Percentiles rank a stretch among this genome's conserved stretches.
These are phyloP conservation scores for Kluyveromyces wickerhamii DNA, from an alignment of 805 yeast species.

Conservation along the genomic window DNA sequence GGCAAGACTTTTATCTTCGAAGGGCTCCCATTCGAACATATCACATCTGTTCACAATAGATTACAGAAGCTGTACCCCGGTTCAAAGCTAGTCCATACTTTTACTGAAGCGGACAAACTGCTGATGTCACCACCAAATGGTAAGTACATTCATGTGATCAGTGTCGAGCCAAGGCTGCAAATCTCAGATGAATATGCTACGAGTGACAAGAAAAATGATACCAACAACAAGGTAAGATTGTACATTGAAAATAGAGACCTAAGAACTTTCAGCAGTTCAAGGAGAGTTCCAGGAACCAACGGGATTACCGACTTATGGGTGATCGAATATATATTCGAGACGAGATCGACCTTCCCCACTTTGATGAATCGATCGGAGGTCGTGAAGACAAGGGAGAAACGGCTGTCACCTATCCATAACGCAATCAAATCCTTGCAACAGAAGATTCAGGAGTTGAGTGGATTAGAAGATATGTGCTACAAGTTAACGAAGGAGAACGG, in stretches of 20 bases:
- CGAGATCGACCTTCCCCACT: conserved; percentile 74
- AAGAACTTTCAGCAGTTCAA: conserved; percentile 58
- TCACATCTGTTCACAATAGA: conserved; percentile 73
- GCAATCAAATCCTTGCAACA: conserved; percentile 60
- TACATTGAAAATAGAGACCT: conserved; percentile 71
- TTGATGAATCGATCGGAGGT: conserved; percentile 80
- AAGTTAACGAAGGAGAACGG: conserved; percentile 45
- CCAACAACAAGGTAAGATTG: conserved; percentile 53
- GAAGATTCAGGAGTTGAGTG: conserved; percentile 66
- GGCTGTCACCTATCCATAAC: conserved; percentile 76
- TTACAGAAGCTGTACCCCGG: conserved; percentile 73
- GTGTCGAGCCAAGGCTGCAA: conserved; percentile 51
- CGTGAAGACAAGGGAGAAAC: conserved; percentile 38
- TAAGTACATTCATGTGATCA: conserved; percentile 59
- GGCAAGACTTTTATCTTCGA: conserved; percentile 75
- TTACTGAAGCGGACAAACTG: conserved; percentile 47
- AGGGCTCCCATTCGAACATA: conserved; percentile 82
- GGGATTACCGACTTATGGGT: conserved; percentile 78
- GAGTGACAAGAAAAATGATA: conserved; percentile 32
- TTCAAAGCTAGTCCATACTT: conserved; percentile 55
- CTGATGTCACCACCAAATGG: conserved; percentile 53
- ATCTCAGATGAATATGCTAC: conserved; percentile 36
- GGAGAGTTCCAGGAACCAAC: conserved; percentile 66
- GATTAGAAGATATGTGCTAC: conserved; percentile 53
- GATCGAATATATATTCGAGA: conserved; percentile 74